Evolutionary conservation across 768 basidiomycete genomes (phyloP).

Genomic region (Tubosaeta brunneosetosa): DNA sequence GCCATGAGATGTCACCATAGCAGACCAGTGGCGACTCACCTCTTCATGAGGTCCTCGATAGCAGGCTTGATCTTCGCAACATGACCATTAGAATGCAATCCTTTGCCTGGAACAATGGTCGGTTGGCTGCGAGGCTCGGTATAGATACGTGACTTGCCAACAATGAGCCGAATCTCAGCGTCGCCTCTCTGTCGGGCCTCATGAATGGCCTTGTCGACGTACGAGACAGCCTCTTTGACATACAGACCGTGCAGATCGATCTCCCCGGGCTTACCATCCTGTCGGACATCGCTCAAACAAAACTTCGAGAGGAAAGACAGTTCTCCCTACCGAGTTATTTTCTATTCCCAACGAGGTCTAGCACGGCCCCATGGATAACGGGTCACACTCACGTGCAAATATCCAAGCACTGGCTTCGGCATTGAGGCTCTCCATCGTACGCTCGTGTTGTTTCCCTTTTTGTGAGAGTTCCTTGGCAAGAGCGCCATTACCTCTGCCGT

Average conservation of each 20-base stretch:
- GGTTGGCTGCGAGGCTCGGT: background rate
- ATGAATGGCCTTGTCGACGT: slow-evolving; percentile 66
- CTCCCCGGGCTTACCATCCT: slow-evolving; percentile 69
- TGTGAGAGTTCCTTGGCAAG: slow-evolving; percentile 77
- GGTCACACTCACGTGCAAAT: slow-evolving; percentile 49
- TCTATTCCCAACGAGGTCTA: slow-evolving; percentile 37
- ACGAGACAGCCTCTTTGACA: slow-evolving; percentile 84
- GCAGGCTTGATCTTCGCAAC: slow-evolving; percentile 89
- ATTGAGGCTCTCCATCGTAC: slow-evolving; percentile 75
- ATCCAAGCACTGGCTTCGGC: slow-evolving; percentile 85
- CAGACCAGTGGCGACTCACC: slow-evolving; percentile 39
- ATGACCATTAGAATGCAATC: slow-evolving; percentile 73
- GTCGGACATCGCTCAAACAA: background rate
- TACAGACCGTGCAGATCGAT: slow-evolving; percentile 90
- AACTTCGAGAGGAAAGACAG: background rate
- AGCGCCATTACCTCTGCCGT: slow-evolving; percentile 66
- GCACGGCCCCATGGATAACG: background rate
- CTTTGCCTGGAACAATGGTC: slow-evolving; percentile 55
- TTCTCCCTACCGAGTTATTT: slow-evolving; percentile 60
- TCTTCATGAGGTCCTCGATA: slow-evolving; percentile 80
- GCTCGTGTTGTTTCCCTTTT: slow-evolving; percentile 75
- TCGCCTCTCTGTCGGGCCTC: slow-evolving; percentile 62
- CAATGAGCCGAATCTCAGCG: slow-evolving; percentile 70
- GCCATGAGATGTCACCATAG: background rate
- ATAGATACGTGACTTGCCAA: slow-evolving; percentile 50